phyloP scores from a whole-genome alignment of 2,329 filamentous ascomycete species.

The Arthrobotrys pseudoclavata region DNA sequence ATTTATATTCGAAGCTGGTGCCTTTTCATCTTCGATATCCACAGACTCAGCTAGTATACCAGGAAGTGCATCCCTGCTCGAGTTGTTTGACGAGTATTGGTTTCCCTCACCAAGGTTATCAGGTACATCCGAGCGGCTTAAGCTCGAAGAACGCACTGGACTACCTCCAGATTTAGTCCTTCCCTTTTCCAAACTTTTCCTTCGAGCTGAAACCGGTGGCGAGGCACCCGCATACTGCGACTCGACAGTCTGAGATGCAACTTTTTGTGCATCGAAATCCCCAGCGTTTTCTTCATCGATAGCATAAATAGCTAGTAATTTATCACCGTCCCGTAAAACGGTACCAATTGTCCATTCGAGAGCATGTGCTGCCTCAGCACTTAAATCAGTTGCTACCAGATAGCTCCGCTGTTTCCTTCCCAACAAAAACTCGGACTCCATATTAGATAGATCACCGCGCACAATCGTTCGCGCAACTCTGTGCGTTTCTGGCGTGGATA shows the following conservation, averaged over 20 bases:
- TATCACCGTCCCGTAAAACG: conserved; percentile 92
- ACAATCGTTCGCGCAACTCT: conserved; percentile 90
- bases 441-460: conserved; percentile 83
- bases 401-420: conserved; percentile 88
- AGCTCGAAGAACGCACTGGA: conserved; percentile 39
- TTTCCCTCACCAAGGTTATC: conserved; percentile 29
- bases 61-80: conserved; percentile 42
- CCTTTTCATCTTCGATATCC: conserved; percentile 58
- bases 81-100: conserved; percentile 35
- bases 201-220: conserved; percentile 61
- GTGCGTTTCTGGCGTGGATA: conserved; percentile 80
- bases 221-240: conserved; percentile 76
- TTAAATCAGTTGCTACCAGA: conserved; percentile 93
- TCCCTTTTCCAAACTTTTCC: conserved; percentile 46
- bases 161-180: conserved; percentile 33
- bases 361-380: conserved; percentile 92
- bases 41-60: conserved; percentile 31
- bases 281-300: conserved; percentile 83
- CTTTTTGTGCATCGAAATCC: conserved; percentile 65
- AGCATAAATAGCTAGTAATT: conserved; percentile 91
- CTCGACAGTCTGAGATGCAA: conserved; percentile 66
- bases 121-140: conserved; percentile 37
- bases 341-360: conserved; percentile 98
- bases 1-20: background rate
- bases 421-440: conserved; percentile 82